These are phyloP conservation scores for Blastomyces percursus DNA, from an alignment of 2,329 filamentous ascomycete genomes.

Conservation along the genomic window DNA sequence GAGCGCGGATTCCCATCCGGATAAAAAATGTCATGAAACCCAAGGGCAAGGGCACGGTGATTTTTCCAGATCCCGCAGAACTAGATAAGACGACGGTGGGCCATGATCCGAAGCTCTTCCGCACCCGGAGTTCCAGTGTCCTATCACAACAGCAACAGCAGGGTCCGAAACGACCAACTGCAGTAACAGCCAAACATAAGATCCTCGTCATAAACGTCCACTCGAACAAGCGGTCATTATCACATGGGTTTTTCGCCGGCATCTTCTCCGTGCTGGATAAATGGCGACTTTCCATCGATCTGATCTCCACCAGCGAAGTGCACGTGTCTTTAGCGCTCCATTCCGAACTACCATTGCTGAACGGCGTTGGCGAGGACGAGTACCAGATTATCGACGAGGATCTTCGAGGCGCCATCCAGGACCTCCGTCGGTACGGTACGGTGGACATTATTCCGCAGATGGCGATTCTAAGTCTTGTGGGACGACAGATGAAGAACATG, in stretches of 20 bases:
- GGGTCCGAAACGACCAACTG: slow-evolving; percentile 65
- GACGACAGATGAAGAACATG: slow-evolving; percentile 97
- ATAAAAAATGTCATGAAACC: slow-evolving; percentile 63
- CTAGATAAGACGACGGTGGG: slow-evolving; percentile 41
- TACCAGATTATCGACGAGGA: slow-evolving; percentile 51
- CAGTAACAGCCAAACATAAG: slow-evolving; percentile 94
- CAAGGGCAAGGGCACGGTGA: slow-evolving; percentile 50
- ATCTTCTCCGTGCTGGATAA: slow-evolving; percentile 87
- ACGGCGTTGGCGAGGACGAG: slow-evolving; percentile 38
- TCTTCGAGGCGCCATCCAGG: slow-evolving; percentile 53
- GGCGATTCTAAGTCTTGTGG: slow-evolving; percentile 91
- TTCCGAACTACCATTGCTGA: slow-evolving; percentile 52
- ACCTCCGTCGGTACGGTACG: slow-evolving; percentile 70
- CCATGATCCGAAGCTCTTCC: slow-evolving; percentile 47
- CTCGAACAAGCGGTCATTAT: slow-evolving; percentile 91
- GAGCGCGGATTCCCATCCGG: slow-evolving; percentile 54
- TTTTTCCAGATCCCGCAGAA: slow-evolving; percentile 61
- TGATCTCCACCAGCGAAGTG: slow-evolving; percentile 93
- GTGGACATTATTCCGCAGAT: slow-evolving; percentile 85
- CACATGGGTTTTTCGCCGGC: slow-evolving; percentile 87
- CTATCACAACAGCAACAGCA: slow-evolving; percentile 39
- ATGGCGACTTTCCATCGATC: slow-evolving; percentile 79
- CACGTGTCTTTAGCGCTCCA: slow-evolving; percentile 97
- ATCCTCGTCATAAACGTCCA: slow-evolving; percentile 97
- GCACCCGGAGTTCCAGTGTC: slow-evolving; percentile 37